A percentile compares a stretch with the other conserved stretches of the same genome.
phyloP scores from a whole-genome alignment of 1,284 basidiomycete genomes.

The Heterobasidion irregulare region DNA sequence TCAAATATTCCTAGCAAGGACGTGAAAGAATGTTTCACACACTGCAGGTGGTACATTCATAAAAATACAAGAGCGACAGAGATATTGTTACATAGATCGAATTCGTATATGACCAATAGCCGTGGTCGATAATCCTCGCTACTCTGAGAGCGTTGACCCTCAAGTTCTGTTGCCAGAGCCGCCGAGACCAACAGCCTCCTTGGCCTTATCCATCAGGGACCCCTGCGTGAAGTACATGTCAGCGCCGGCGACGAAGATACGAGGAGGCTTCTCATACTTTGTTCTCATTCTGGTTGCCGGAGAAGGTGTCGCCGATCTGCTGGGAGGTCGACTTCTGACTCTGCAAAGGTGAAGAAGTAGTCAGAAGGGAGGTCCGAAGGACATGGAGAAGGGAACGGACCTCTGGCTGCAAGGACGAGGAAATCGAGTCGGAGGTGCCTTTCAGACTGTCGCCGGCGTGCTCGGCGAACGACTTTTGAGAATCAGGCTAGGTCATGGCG shows the following conservation, averaged over 20 bases:
- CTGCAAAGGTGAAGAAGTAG: conserved; percentile 13
- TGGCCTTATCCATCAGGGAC: conserved; percentile 40
- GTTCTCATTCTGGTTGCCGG: conserved; percentile 24
- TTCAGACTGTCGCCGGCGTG: conserved; percentile 26
- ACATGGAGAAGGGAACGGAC: conserved; percentile 6
- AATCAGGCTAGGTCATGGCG: conserved; percentile 12
- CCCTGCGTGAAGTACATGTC: conserved; percentile 7
- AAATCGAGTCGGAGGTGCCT: conserved; percentile 23
- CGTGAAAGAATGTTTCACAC: too few relatives aligned
- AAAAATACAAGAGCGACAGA: too few relatives aligned
- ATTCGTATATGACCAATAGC: too few relatives aligned
- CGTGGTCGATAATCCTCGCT: too few relatives aligned
- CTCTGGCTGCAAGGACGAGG: conserved; percentile 27
- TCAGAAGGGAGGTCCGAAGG: not conserved
- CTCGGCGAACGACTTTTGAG: conserved; percentile 27
- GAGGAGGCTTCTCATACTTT: not conserved
- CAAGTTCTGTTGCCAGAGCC: too few relatives aligned
- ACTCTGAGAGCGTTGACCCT: too few relatives aligned
- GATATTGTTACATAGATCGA: too few relatives aligned
- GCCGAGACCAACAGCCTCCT: conserved; percentile 40
- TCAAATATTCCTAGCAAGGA: too few relatives aligned
- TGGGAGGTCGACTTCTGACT: conserved; percentile 38
- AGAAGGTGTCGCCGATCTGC: conserved; percentile 33
- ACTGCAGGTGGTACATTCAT: too few relatives aligned
- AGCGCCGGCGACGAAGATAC: too few relatives aligned